Evolutionary conservation across 345 rosid genomes (phyloP).

Genomic region (Camelina neglecta): DNA sequence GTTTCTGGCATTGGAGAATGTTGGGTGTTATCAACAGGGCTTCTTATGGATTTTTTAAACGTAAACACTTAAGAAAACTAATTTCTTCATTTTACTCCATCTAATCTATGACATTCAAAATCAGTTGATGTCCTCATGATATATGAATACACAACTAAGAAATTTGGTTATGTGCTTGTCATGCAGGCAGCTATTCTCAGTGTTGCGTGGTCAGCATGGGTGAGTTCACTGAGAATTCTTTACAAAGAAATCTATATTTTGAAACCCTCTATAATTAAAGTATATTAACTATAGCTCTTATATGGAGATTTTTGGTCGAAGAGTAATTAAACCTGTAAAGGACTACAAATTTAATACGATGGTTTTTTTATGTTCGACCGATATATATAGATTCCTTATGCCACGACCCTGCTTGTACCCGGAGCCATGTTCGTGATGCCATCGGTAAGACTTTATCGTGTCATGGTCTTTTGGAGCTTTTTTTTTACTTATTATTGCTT

Average conservation of each 20-base stretch:
- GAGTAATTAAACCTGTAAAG: too few relatives aligned
- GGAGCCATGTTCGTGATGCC: slow-evolving; percentile 55
- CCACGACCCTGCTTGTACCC: slow-evolving; percentile 45
- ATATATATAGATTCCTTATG: slow-evolving; percentile 69
- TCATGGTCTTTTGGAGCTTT: neutral
- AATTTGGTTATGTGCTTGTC: slow-evolving; percentile 8
- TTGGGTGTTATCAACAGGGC: slow-evolving; percentile 72
- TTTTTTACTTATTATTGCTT: too few relatives aligned
- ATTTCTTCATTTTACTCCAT: neutral
- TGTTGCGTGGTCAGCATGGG: slow-evolving; percentile 80
- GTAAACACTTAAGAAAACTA: neutral
- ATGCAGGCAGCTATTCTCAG: slow-evolving; percentile 69
- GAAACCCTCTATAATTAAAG: too few relatives aligned
- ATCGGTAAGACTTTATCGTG: slow-evolving; percentile 53
- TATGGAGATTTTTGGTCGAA: too few relatives aligned
- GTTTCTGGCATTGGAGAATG: slow-evolving; percentile 61
- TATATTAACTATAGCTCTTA: too few relatives aligned
- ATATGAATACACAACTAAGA: neutral
- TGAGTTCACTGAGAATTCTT: slow-evolving; percentile 37
- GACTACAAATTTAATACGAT: neutral
- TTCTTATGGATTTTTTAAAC: slow-evolving; percentile 53
- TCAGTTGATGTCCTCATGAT: neutral
- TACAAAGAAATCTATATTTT: neutral
- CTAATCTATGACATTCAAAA: neutral
- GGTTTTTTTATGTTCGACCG: neutral